These are phyloP conservation scores for Ceratocystis variospora DNA, from an alignment of 2,329 filamentous ascomycete species.

Conservation along the genomic window DNA sequence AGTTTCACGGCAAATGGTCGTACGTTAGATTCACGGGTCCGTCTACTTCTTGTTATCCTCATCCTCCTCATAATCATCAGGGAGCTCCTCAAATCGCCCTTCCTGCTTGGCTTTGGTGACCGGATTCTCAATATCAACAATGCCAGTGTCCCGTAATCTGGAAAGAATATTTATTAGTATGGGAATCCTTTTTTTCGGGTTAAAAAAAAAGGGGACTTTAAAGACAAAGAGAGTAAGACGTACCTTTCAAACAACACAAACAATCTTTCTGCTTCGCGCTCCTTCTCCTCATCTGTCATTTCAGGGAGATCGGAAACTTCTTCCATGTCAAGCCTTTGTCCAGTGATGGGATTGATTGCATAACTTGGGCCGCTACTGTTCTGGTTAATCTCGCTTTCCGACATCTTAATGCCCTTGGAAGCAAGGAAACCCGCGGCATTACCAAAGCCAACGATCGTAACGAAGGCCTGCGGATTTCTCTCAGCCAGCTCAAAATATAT, in stretches of 20 bases:
- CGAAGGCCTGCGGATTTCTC: constrained; percentile 63
- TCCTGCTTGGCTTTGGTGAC: constrained; percentile 55
- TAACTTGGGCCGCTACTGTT: constrained; percentile 26
- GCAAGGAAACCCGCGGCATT: constrained; percentile 80
- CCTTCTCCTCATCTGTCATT: constrained; percentile 87
- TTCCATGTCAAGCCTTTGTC: constrained; percentile 63
- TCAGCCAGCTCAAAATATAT: constrained; percentile 80
- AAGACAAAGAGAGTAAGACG: constrained; percentile 18
- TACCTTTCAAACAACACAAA: constrained; percentile 86
- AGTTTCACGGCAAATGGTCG: not conserved
- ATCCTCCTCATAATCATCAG: constrained; percentile 23
- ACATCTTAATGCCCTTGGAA: constrained; percentile 31
- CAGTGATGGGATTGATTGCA: constrained; percentile 70
- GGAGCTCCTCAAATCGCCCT: constrained; percentile 57
- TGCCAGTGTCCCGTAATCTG: constrained; percentile 56
- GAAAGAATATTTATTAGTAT: constrained; percentile 1
- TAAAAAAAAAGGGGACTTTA: not conserved
- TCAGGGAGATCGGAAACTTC: constrained; percentile 44
- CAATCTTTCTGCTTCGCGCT: constrained; percentile 74
- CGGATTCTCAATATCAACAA: constrained; percentile 67
- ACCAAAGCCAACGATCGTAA: constrained; percentile 87
- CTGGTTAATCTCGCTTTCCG: constrained; percentile 18
- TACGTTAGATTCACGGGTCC: constrained; percentile 16
- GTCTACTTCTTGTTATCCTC: constrained; percentile 20
- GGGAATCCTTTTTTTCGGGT: not conserved